Conservation (phyloP, 2,329 filamentous ascomycete genomes). For the Claviceps paspali region DNA sequence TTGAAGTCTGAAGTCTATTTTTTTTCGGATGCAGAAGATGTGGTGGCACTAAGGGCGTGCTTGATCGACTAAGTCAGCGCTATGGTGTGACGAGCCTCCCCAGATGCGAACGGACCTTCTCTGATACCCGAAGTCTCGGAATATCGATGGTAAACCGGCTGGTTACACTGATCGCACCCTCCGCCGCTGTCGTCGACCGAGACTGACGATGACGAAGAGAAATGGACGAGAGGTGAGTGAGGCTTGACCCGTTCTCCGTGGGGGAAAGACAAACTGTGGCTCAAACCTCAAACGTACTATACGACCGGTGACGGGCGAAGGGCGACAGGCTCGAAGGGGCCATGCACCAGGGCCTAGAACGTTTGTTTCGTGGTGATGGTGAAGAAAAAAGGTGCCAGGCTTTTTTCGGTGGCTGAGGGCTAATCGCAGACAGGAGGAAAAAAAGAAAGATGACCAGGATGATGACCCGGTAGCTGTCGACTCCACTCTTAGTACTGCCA, state of each 20-base stretch:
- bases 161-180: not conserved
- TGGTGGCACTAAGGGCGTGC: not conserved
- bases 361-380: not conserved
- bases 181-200: not conserved
- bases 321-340: too few species aligned
- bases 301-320: not conserved
- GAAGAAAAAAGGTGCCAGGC: not conserved
- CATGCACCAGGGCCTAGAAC: too few species aligned
- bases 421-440: conserved; percentile 10
- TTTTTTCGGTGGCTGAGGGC: not conserved
- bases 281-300: not conserved
- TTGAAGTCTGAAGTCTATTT: not conserved
- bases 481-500: too few species aligned
- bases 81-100: not conserved
- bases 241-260: too few species aligned
- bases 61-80: not conserved
- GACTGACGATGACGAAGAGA: not conserved
- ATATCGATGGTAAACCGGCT: not conserved
- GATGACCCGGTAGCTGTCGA: too few species aligned
- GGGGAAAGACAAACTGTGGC: too few species aligned
- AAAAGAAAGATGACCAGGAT: not conserved
- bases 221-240: not conserved
- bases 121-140: not conserved
- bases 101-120: not conserved
- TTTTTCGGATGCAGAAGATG: not conserved